Base-by-base conservation (phyloP, 1,284 basidiomycete species). In the Hypsizygus ulmarius region DNA sequence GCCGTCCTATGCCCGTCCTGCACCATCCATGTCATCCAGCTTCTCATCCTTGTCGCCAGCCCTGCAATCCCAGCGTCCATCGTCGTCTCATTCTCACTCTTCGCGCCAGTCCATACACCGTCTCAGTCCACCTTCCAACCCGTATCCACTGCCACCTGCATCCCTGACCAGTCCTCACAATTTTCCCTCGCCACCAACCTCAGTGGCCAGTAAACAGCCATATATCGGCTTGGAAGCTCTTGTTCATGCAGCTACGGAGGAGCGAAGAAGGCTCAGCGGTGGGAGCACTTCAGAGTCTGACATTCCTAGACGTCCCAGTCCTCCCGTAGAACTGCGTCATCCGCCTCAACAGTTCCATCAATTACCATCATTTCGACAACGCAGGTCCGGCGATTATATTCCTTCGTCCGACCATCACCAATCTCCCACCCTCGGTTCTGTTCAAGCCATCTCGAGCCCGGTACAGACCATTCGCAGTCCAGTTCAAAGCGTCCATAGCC, bases 241-340 rank as follows among this genome's bases (percentile, higher is more conserved):
- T 9, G 70, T 68, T 5, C 68, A 67, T 40, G 69, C 66, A 15
- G 67, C 68, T 25, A 67, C 66, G 6, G 64, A 66, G 48, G 67
- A 69, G 52, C 60, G 66, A 34, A 56, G 59, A 11, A 57, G 64
- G 14, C 57, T 65, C 39, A 59, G 58, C 43, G 50, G 35, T 41
- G 44, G 50, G 39, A 46, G 44, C 30, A 25, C 56, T 5, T 15
- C 52, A 12, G 44, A 51, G 12, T 14, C 41, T 4, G 55, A 59
- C 7, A n/a, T 37, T 38, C 46, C 43, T 29, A 19, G 38, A 34
- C 48, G 41, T 32, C 45, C 48, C 27, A 47, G 49, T 19, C 44
- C 55, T n/a, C 25, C 36, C 34, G 11, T 34, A 9, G 49, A 52
- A 18, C 45, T 43, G 32, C 43, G 43, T 3, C 54, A 47, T 18